These are phyloP conservation scores for Pichia sp. DNA, from an alignment of 1,139 yeast genomes.

Conservation along the genomic window DNA sequence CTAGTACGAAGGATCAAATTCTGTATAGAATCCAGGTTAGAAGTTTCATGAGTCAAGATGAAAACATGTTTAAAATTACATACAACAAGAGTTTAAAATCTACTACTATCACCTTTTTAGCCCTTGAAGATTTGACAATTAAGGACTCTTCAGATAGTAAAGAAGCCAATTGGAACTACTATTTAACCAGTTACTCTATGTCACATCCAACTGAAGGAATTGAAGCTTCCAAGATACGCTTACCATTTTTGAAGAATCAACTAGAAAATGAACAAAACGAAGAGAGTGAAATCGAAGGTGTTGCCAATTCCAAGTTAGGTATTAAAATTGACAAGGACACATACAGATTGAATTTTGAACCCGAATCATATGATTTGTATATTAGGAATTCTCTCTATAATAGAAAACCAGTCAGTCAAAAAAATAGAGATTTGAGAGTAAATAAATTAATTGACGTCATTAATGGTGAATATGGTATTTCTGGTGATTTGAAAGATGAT, in stretches of 20 bases:
- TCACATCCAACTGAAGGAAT: constrained; percentile 97
- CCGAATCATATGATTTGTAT: constrained; percentile 76
- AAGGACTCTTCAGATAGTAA: constrained; percentile 51
- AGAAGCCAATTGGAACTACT: constrained; percentile 86
- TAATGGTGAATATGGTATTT: constrained; percentile 28
- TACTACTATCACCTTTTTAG: constrained; percentile 77
- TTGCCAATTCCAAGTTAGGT: constrained; percentile 61
- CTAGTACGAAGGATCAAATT: constrained; percentile 82
- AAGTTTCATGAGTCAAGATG: constrained; percentile 72
- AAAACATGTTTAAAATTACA: constrained; percentile 84
- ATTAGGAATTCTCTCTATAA: constrained; percentile 45
- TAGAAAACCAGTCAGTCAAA: constrained; percentile 11
- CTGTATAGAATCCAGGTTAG: constrained; percentile 85
- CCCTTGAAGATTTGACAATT: constrained; percentile 79
- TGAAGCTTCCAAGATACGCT: constrained; percentile 62
- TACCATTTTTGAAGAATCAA: constrained; percentile 66
- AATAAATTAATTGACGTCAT: constrained; percentile 25
- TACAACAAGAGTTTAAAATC: constrained; percentile 46
- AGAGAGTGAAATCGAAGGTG: constrained; percentile 57
- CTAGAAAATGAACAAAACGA: constrained; percentile 34
- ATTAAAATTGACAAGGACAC: constrained; percentile 76
- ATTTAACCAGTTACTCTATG: constrained; percentile 86
- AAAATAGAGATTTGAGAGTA: constrained; percentile 9
- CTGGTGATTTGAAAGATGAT: constrained; percentile 21
- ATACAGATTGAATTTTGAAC: constrained; percentile 74